These are phyloP conservation scores for Endocalyx cinctus DNA, from an alignment of 2,329 filamentous ascomycete genomes.

Conservation along the genomic window DNA sequence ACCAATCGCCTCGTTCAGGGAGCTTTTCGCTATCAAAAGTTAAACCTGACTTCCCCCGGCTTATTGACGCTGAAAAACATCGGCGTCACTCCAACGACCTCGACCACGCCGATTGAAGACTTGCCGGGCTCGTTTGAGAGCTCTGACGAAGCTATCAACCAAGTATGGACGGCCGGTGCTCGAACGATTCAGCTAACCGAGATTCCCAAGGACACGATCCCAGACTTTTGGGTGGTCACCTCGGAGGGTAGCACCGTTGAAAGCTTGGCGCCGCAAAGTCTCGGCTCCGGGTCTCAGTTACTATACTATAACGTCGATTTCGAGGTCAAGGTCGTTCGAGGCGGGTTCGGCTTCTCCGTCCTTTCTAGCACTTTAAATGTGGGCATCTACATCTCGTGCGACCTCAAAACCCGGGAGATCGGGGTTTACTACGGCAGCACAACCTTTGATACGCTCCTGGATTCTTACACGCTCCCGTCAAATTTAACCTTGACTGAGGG, in stretches of 20 bases:
- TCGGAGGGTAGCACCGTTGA: conserved; percentile 22
- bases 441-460: not conserved
- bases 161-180: conserved; percentile 26
- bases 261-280: conserved; percentile 20
- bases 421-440: conserved; percentile 11
- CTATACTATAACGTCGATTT: conserved; percentile 17
- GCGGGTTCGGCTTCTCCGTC: not conserved
- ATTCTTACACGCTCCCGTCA: not conserved
- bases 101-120: conserved; percentile 16
- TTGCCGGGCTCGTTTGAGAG: conserved; percentile 24
- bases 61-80: conserved; percentile 20
- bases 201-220: conserved; percentile 19
- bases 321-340: conserved; percentile 8
- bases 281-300: conserved; percentile 9
- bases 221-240: conserved; percentile 22
- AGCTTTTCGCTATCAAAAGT: conserved; percentile 30
- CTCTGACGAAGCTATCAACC: conserved; percentile 21
- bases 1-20: conserved; percentile 31
- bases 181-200: conserved; percentile 27
- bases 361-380: conserved; percentile 25
- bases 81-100: conserved; percentile 19
- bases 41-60: conserved; percentile 27
- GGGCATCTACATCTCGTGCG: conserved; percentile 24
- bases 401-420: conserved; percentile 10
- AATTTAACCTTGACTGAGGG: conserved; percentile 3